A percentile compares a stretch with the other conserved stretches of the same genome.
phyloP scores from a whole-genome alignment of 148 eudicot species.

The Rhododendron griersonianum region DNA sequence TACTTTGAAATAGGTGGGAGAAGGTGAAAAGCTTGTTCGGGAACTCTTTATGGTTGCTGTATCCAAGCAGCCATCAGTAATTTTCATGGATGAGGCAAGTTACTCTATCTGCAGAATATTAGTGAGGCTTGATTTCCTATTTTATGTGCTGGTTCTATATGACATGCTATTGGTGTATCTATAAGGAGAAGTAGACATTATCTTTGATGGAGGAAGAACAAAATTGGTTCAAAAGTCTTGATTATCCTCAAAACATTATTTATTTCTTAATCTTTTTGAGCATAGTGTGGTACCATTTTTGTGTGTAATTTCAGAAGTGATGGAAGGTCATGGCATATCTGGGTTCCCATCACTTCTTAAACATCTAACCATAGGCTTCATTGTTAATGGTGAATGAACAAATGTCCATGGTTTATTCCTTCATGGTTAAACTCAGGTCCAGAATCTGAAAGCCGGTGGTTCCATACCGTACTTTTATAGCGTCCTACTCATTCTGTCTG shows the following conservation, averaged over 20 bases:
- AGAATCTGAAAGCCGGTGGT: neutral
- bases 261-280: neutral
- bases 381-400: neutral
- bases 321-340: neutral
- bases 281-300: neutral
- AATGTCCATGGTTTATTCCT: neutral
- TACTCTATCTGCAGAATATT: slow-evolving; percentile 7
- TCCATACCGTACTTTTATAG: neutral
- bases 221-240: slow-evolving; percentile 1
- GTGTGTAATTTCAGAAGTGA: neutral
- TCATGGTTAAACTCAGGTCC: neutral
- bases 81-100: slow-evolving; percentile 94
- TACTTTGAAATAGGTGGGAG: slow-evolving; percentile 68
- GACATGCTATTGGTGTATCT: neutral
- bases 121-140: neutral
- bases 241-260: neutral
- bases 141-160: neutral
- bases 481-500: neutral
- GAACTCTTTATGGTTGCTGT: slow-evolving; percentile 88
- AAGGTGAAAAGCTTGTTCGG: slow-evolving; percentile 98
- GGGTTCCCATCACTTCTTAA: neutral
- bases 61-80: slow-evolving; percentile 91
- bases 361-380: neutral
- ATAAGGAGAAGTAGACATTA: neutral
- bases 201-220: neutral